Evolutionary conservation across 2,329 filamentous ascomycete genomes (phyloP).

Genomic region (Aspergillus intermedius): DNA sequence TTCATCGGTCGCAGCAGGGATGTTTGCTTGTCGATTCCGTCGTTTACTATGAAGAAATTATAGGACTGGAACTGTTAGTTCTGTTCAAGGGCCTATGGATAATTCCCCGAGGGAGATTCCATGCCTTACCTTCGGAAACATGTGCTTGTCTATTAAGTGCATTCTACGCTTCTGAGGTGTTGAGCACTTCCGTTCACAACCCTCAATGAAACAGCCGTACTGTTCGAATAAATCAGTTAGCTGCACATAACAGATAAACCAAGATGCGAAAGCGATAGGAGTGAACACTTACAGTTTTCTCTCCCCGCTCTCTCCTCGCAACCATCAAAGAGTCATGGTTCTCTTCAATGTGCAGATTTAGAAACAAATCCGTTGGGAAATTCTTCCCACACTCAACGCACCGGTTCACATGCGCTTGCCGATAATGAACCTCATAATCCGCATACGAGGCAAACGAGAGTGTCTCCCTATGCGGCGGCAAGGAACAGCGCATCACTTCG

Average conservation of each 20-base stretch:
- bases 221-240: constrained; percentile 27
- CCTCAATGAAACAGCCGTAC: constrained; percentile 86
- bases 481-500: constrained; percentile 65
- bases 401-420: constrained; percentile 70
- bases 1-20: constrained; percentile 60
- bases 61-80: constrained; percentile 50
- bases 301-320: constrained; percentile 67
- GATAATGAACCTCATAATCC: constrained; percentile 84
- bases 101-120: too few species aligned
- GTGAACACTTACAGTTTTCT: constrained; percentile 64
- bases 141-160: constrained; percentile 91
- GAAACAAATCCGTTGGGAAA: constrained; percentile 74
- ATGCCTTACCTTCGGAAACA: constrained; percentile 62
- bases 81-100: too few species aligned
- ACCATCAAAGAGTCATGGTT: constrained; percentile 77
- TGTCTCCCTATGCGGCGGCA: constrained; percentile 70
- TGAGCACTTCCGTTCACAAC: constrained; percentile 76
- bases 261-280: constrained; percentile 1
- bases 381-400: constrained; percentile 81
- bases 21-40: constrained; percentile 77
- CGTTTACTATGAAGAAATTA: constrained; percentile 79
- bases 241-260: constrained; percentile 1
- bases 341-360: constrained; percentile 82
- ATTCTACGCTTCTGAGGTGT: constrained; percentile 76
- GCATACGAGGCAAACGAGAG: constrained; percentile 66